These are phyloP conservation scores for Alopecurus myosuroides DNA, from an alignment of 176 grass and related monocot genomes.

Conservation along the genomic window DNA sequence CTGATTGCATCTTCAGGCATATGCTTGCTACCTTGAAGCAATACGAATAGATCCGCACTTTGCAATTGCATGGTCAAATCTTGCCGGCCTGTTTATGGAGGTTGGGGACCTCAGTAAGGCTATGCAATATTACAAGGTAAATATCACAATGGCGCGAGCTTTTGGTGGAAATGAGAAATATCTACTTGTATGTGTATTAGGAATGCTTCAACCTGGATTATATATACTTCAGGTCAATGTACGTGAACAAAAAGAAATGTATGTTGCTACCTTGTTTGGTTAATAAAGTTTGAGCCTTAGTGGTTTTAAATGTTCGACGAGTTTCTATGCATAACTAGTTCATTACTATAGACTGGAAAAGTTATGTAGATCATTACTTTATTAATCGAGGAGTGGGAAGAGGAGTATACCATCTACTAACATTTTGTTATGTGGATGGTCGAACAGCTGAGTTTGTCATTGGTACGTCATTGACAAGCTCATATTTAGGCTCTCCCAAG, in stretches of 20 bases:
- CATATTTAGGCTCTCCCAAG: not conserved
- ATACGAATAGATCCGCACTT: constrained; percentile 81
- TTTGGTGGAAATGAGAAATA: constrained; percentile 5
- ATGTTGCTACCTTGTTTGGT: not conserved
- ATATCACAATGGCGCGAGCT: not conserved
- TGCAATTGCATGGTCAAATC: constrained; percentile 98
- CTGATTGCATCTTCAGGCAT: constrained; percentile 53
- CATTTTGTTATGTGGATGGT: not conserved
- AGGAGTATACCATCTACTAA: not conserved
- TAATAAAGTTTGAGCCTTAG: not conserved
- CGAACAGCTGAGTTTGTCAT: not conserved
- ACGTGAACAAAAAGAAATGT: not conserved
- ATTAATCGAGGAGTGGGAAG: not conserved
- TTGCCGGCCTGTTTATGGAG: constrained; percentile 96
- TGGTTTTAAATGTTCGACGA: not conserved
- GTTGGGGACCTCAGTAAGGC: constrained; percentile 75
- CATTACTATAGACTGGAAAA: not conserved
- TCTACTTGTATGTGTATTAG: not conserved
- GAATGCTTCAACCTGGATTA: not conserved
- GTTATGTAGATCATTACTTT: not conserved
- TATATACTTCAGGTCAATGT: not conserved
- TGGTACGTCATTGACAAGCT: not conserved
- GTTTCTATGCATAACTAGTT: not conserved
- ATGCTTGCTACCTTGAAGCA: constrained; percentile 80
- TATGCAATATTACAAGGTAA: constrained; percentile 91